A percentile compares a stretch with the other conserved stretches of the same genome.
phyloP scores from a whole-genome alignment of 352 stramenopile species.

The Phytophthora melonis region DNA sequence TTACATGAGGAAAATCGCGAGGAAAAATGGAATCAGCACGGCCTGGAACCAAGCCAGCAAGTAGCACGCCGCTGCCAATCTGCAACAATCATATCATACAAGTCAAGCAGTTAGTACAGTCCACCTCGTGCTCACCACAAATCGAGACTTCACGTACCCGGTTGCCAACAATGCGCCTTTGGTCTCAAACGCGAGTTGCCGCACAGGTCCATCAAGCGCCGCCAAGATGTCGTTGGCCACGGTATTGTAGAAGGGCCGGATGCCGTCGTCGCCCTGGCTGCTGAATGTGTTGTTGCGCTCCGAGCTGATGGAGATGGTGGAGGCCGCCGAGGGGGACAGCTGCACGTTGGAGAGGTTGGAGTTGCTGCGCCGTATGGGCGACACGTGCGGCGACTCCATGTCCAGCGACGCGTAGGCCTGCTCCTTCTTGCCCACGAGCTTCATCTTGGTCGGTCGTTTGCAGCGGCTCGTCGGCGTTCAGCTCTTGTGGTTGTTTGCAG shows the following conservation, averaged over 20 bases:
- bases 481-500: background rate
- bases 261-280: conserved; percentile 11
- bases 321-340: conserved; percentile 54
- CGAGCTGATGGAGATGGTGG: conserved; percentile 43
- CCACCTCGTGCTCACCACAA: background rate
- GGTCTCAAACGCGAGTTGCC: conserved; percentile 79
- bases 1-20: conserved; percentile 90
- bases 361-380: conserved; percentile 42
- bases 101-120: conserved; percentile 14
- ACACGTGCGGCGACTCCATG: conserved; percentile 62
- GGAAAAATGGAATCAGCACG: conserved; percentile 89
- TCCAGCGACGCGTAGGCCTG: conserved; percentile 82
- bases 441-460: conserved; percentile 49
- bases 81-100: conserved; percentile 20
- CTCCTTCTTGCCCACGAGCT: conserved; percentile 77
- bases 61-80: conserved; percentile 80
- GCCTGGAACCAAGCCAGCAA: conserved; percentile 88
- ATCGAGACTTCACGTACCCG: conserved; percentile 48
- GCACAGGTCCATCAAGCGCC: conserved; percentile 69
- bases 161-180: conserved; percentile 87
- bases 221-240: conserved; percentile 69
- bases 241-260: conserved; percentile 54
- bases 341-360: conserved; percentile 50
- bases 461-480: background rate
- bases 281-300: conserved; percentile 36